Evolutionary conservation across 495 filamentous ascomycete genomes (phyloP).

Genomic region (Talaromyces nanjingensis): DNA sequence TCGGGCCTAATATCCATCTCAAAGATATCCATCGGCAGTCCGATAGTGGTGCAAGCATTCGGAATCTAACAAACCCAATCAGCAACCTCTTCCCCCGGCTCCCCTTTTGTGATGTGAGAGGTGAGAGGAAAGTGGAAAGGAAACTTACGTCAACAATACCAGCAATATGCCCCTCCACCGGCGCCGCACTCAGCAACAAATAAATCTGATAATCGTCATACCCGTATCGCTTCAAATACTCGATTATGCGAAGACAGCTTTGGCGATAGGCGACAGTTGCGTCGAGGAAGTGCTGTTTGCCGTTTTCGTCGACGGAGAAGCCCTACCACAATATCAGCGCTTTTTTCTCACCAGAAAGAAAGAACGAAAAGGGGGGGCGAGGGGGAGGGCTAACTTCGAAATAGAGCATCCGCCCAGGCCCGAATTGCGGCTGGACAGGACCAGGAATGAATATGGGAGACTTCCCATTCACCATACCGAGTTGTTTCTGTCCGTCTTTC

Average conservation of each 20-base stretch:
- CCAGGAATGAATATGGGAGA: conserved; percentile 85
- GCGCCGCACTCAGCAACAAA: conserved; percentile 79
- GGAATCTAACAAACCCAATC: conserved; percentile 23
- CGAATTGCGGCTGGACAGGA: conserved; percentile 87
- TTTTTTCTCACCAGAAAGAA: too few species aligned
- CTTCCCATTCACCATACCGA: conserved; percentile 57
- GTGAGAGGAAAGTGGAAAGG: neutral
- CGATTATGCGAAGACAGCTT: conserved; percentile 73
- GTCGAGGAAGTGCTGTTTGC: conserved; percentile 91
- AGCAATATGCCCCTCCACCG: conserved; percentile 88
- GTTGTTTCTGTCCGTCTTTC: conserved; percentile 69
- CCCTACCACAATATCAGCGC: conserved; percentile 33
- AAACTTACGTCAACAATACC: conserved; percentile 74
- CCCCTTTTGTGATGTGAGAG: neutral
- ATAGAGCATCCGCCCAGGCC: conserved; percentile 76
- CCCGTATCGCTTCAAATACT: conserved; percentile 81
- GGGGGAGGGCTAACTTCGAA: conserved; percentile 70
- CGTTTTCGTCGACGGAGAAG: conserved; percentile 85
- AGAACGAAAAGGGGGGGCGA: too few species aligned
- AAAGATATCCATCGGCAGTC: conserved; percentile 91
- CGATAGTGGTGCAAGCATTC: conserved; percentile 82
- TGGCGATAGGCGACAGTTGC: conserved; percentile 89
- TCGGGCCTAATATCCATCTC: conserved; percentile 84
- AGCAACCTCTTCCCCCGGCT: neutral
- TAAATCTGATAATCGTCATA: conserved; percentile 82